Conservation (phyloP, 257 asterid species). For the Agastache rugosa region DNA sequence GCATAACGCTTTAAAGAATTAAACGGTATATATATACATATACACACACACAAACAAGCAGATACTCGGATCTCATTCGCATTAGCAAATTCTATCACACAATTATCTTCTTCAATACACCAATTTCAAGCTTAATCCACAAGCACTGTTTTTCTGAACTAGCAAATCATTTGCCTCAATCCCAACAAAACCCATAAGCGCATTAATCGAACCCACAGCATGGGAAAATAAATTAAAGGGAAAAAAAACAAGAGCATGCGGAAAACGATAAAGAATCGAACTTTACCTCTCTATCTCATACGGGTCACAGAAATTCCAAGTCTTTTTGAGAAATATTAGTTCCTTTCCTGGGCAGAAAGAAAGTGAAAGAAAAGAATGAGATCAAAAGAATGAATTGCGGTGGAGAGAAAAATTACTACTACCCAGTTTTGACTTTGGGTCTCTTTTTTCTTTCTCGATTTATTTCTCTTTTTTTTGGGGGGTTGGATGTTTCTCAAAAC, state of each 20-base stretch:
- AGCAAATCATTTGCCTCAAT: constrained; percentile 35
- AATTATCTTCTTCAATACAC: constrained; percentile 23
- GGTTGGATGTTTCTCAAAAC: constrained; percentile 50
- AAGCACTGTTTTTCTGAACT: constrained; percentile 21
- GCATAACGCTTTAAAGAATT: too few species aligned
- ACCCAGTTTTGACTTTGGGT: constrained; percentile 49
- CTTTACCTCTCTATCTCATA: constrained; percentile 41
- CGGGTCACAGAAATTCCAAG: constrained; percentile 39
- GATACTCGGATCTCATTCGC: constrained; percentile 41
- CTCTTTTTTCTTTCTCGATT: constrained; percentile 12
- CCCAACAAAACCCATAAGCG: constrained; percentile 36
- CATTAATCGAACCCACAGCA: constrained; percentile 30
- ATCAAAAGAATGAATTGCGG: constrained; percentile 32
- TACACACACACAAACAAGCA: background rate
- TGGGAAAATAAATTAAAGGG: background rate
- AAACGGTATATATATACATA: too few species aligned
- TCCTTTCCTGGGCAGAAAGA: constrained; percentile 29
- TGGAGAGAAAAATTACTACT: constrained; percentile 38
- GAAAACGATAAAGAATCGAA: constrained; percentile 39
- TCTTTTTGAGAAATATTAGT: constrained; percentile 27
- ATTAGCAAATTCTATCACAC: constrained; percentile 24
- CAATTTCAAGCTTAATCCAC: constrained; percentile 29
- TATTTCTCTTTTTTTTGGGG: constrained; percentile 33
- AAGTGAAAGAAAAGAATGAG: constrained; percentile 19
- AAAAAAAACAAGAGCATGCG: constrained; percentile 5